Evolutionary conservation across 1,139 yeast species (phyloP).

Genomic region (Yamadazyma diddensiae): DNA sequence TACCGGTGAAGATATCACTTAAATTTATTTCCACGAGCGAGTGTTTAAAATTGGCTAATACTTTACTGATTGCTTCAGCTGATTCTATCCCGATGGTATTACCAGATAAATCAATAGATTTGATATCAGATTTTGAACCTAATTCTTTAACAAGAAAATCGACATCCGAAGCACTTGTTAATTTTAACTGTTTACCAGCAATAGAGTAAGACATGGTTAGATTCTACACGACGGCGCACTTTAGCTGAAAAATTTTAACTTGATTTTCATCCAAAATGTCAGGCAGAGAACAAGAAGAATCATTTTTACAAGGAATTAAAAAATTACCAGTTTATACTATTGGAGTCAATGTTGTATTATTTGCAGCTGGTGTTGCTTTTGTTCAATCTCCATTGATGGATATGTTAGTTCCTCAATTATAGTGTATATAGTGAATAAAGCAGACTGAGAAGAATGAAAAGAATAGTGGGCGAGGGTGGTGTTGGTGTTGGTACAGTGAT

Average conservation of each 20-base stretch:
- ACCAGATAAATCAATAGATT: constrained; percentile 78
- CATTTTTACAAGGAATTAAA: constrained; percentile 51
- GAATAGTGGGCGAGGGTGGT: too few species aligned
- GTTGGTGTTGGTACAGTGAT: too few species aligned
- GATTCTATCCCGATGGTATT: constrained; percentile 94
- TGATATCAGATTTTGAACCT: constrained; percentile 26
- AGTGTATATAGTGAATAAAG: constrained; percentile 12
- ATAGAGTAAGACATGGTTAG: constrained; percentile 42
- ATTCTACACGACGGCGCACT: constrained; percentile 1
- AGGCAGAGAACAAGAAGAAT: constrained; percentile 26
- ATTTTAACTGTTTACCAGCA: constrained; percentile 74
- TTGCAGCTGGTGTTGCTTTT: constrained; percentile 70
- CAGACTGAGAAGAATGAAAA: background rate
- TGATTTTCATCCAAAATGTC: constrained; percentile 18
- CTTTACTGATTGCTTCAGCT: constrained; percentile 65
- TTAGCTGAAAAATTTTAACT: background rate
- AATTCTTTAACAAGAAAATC: constrained; percentile 23
- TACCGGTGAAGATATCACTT: constrained; percentile 91
- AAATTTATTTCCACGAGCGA: constrained; percentile 68
- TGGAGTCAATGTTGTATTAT: constrained; percentile 59
- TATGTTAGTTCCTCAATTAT: constrained; percentile 73
- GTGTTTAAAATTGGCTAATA: constrained; percentile 48
- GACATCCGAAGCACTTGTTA: constrained; percentile 72
- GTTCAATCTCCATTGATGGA: constrained; percentile 80
- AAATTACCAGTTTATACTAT: constrained; percentile 65